Base-by-base conservation (phyloP, 2,329 filamentous ascomycete species). In the Fusarium bactridioides region DNA sequence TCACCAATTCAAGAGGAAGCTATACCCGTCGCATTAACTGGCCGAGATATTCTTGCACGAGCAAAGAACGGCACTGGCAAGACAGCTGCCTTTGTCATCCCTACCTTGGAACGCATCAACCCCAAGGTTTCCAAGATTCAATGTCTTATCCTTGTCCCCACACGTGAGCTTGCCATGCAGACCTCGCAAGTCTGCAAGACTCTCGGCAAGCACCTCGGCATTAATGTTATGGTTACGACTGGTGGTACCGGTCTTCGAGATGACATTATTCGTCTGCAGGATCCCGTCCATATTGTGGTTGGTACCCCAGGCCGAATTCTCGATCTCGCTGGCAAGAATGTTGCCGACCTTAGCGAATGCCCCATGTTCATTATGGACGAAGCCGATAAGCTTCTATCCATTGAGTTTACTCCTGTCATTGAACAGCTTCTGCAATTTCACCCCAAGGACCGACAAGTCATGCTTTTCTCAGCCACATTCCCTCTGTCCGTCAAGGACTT, bases 291-390 rank as follows among this genome's bases (percentile, higher is more conserved):
- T 84, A 95, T 99, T 81, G 93, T 99, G 80, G 96, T 99, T 79
- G 96, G 96, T 80, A 99, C 96, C 63, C 96, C 96, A 38, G 96
- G 96, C 74, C 91, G 96, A 86, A 98, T 99, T 78, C 90, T 98
- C 72, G 96, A 99, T 85, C 86, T 99, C 76, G 95, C 96, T 66
- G 94, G 95, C 82, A 98, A 99, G 86, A 94, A 93, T 74, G 95
- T 99, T 67, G 96, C 96, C 72, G 96, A 99, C 83, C 89, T 99
- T 55, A 97, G 95, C 78, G 93, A 97, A 84, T 98, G 96, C 81
- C 92, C 94, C 78, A 98, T 97, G 80, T 99, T 99, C 81, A 94
- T 99, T 84, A 99, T 99, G 96, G 96, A 99, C 79, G 96, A 99
- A 83, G 96, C 96, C 61, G 96, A 99, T 84, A 99, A 99, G 86